phyloP scores from a whole-genome alignment of 1,284 basidiomycete genomes.

The Ceratobasidium sp. region DNA sequence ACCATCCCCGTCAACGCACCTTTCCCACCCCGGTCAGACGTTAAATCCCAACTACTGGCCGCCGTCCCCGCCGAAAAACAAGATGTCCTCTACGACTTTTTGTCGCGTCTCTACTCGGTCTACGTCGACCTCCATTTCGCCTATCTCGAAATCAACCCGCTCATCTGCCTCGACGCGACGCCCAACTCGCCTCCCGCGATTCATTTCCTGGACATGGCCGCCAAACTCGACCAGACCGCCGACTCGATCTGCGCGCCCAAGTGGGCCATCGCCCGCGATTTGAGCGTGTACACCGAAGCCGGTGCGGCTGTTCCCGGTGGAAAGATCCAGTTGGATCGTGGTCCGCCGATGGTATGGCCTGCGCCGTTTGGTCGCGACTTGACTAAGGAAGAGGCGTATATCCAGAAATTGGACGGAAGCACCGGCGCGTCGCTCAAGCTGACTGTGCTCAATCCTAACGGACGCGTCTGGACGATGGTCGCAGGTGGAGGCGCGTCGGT shows the following conservation, averaged over 20 bases:
- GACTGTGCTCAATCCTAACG: constrained; percentile 94
- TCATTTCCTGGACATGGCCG: constrained; percentile 99
- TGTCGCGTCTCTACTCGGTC: constrained; percentile 95
- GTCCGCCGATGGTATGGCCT: constrained; percentile 96
- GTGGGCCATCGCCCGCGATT: constrained; percentile 92
- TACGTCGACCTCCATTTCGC: constrained; percentile 99
- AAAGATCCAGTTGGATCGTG: constrained; percentile 86
- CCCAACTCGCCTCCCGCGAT: constrained; percentile 83
- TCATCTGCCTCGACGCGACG: constrained; percentile 92
- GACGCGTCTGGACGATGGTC: constrained; percentile 99
- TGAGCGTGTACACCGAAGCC: constrained; percentile 73
- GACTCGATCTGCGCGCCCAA: constrained; percentile 99
- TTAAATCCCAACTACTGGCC: constrained; percentile 82
- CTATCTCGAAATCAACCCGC: constrained; percentile 99
- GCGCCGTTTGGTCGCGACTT: constrained; percentile 98
- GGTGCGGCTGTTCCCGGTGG: constrained; percentile 61
- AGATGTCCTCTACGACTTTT: constrained; percentile 92
- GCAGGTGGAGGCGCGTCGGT: constrained; percentile 86
- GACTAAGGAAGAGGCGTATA: constrained; percentile 99
- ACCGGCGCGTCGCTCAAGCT: constrained; percentile 99
- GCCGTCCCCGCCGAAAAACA: constrained; percentile 86
- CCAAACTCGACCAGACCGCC: constrained; percentile 98
- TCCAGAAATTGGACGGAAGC: constrained; percentile 96
- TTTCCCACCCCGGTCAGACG: constrained; percentile 85
- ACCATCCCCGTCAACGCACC: constrained; percentile 82